Evolutionary conservation across 2,329 filamentous ascomycete species (phyloP).

Genomic region (Cladosporium austrohemisphaericum): DNA sequence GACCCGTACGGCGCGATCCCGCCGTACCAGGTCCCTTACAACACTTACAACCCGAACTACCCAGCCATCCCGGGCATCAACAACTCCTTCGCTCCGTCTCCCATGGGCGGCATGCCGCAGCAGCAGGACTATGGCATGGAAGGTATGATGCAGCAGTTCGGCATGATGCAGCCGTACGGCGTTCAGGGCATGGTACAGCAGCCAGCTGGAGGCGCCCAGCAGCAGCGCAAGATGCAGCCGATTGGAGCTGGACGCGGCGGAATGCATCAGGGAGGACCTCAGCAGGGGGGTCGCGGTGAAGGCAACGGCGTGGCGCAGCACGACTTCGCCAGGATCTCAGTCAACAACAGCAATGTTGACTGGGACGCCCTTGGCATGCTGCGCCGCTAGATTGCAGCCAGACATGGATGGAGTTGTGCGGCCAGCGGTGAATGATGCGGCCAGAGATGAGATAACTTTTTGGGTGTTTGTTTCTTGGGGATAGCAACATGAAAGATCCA

Average conservation of each 20-base stretch:
- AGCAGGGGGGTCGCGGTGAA: not conserved
- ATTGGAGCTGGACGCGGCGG: constrained; percentile 2
- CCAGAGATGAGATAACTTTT: too few species aligned
- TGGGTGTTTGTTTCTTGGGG: not conserved
- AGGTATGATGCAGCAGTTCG: constrained; percentile 1
- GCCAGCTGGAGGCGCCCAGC: not conserved
- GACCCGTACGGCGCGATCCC: constrained; percentile 34
- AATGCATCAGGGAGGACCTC: not conserved
- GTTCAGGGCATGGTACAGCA: not conserved
- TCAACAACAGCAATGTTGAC: constrained; percentile 5
- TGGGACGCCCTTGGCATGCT: constrained; percentile 6
- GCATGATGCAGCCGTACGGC: constrained; percentile 5
- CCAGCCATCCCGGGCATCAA: constrained; percentile 30
- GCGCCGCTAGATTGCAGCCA: not conserved
- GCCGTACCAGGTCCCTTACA: constrained; percentile 30
- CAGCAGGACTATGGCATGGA: not conserved
- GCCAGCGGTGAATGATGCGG: not conserved
- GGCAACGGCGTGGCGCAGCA: constrained; percentile 1
- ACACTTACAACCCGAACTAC: constrained; percentile 34
- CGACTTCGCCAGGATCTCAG: constrained; percentile 3
- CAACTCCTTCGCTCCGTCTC: constrained; percentile 28
- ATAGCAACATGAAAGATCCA: not conserved
- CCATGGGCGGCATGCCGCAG: not conserved
- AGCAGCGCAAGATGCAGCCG: constrained; percentile 8
- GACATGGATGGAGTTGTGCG: not conserved